Evolutionary conservation across 371 early-diverging fungal species (phyloP).

Genomic region (Mortierella sp.): DNA sequence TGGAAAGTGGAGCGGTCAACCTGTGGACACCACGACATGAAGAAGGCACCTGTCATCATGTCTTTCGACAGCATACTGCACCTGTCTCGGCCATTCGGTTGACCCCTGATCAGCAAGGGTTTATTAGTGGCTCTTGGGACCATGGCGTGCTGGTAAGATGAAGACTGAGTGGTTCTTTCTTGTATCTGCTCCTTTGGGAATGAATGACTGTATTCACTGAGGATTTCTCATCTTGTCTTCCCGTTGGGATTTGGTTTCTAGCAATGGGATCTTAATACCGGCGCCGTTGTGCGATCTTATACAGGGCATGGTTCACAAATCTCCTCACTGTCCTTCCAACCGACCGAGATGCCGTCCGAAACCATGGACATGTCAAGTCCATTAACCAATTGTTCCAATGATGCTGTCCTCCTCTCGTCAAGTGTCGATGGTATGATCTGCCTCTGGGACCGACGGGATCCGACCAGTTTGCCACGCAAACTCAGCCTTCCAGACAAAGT

Average conservation of each 20-base stretch:
- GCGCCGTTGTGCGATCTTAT: constrained; percentile 75
- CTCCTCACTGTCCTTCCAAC: constrained; percentile 78
- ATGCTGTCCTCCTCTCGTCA: constrained; percentile 75
- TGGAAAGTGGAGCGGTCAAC: constrained; percentile 84
- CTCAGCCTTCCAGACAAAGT: constrained; percentile 72
- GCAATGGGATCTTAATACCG: constrained; percentile 94
- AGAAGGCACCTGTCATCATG: constrained; percentile 87
- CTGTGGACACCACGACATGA: constrained; percentile 92
- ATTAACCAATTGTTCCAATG: constrained; percentile 36
- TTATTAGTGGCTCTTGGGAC: constrained; percentile 96
- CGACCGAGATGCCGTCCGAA: constrained; percentile 53
- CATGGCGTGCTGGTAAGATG: constrained; percentile 70
- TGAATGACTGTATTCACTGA: too few relatives aligned
- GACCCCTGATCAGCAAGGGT: constrained; percentile 77
- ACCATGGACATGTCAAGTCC: constrained; percentile 40
- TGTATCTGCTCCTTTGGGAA: constrained; percentile 4
- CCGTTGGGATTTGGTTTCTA: constrained; percentile 42
- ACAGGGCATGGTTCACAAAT: constrained; percentile 84
- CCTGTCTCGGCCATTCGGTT: constrained; percentile 88
- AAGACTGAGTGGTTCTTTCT: not conserved
- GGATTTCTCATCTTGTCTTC: not conserved
- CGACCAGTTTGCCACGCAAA: constrained; percentile 61
- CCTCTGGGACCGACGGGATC: constrained; percentile 86
- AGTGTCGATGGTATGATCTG: constrained; percentile 87
- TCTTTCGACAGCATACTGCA: constrained; percentile 80